Base-by-base conservation (phyloP, 164 flowering plant genomes). In the Akebia trifoliata region DNA sequence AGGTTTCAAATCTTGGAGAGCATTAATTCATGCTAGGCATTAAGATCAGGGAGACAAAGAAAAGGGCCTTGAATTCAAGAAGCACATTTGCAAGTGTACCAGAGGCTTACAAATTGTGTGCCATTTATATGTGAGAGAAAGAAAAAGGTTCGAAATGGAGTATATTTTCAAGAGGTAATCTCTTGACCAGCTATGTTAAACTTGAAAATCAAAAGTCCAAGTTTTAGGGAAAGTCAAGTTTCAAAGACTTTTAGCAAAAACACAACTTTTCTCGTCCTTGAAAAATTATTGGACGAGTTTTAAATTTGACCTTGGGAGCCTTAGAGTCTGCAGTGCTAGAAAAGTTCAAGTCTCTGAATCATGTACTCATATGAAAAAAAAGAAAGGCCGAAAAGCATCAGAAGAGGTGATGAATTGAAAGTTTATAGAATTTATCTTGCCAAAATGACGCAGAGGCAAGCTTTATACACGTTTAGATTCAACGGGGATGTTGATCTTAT, bases 61-160 rank as follows among this genome's bases (percentile, higher is more conserved):
- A 71, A 71, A 50, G 61, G 71, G 66, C 40, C 62, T 74, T 14
- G 65, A 50, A 32, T 78, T 79, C 57, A 66, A 66, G 72, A 83
- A 72, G 48, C 96, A 96, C 3, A 93, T 97, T 15, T 93, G 99
- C 86, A 87, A 79, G 70, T 93, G 99, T 67, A 78, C 74, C n/a
- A 73, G 75, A 60, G 95, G 89, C 57, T 36, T 56, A 0, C 80
- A 73, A 63, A 84, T 90, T 11, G 78, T 84, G 7, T 76, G 86
- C 71, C 99, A 93, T 66, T 44, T 93, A 44, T 90, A 76, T 68
- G 90, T 83, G 11, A 76, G 99, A 62, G 97, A 94, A 76, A 83
- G 99, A 63, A 97, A 97, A 61, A 81, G 89, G 65, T 94, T 94
- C 58, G 70, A 87, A 57, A 76, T 86, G 90, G 87, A 76, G 6